Evolutionary conservation across 441 rosid species (phyloP).

Genomic region (Capsella rubella): DNA sequence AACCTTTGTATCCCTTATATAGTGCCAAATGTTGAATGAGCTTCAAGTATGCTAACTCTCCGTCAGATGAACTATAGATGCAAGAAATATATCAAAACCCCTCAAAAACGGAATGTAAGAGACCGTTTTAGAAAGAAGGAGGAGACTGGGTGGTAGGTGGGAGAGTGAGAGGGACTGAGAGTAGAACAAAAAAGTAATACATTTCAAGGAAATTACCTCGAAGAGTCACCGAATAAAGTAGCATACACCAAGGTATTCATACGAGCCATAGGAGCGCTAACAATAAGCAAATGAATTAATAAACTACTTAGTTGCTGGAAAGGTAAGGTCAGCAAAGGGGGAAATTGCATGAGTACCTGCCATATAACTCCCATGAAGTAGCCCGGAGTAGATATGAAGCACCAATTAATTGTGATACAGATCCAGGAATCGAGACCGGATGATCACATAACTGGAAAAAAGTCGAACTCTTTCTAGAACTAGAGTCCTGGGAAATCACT

Average conservation of each 20-base stretch:
- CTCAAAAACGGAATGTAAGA: constrained; percentile 7
- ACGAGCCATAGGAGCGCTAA: constrained; percentile 89
- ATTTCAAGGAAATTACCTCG: constrained; percentile 62
- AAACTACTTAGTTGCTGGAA: constrained; percentile 14
- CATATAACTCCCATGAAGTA: constrained; percentile 96
- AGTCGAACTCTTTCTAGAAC: constrained; percentile 55
- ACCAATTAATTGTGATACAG: constrained; percentile 83
- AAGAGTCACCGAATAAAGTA: constrained; percentile 76
- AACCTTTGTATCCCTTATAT: constrained; percentile 91
- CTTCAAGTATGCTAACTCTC: constrained; percentile 86
- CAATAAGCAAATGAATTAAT: constrained; percentile 31
- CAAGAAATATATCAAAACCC: constrained; percentile 41
- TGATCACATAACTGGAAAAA: constrained; percentile 70
- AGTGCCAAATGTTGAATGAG: constrained; percentile 92
- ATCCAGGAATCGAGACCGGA: constrained; percentile 84
- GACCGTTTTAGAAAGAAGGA: constrained; percentile 26
- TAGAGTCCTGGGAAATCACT: constrained; percentile 62
- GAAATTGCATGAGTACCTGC: constrained; percentile 61
- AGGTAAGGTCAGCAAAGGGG: constrained; percentile 1
- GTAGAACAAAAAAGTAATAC: constrained; percentile 11
- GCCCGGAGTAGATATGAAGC: constrained; percentile 92
- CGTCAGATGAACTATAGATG: constrained; percentile 77
- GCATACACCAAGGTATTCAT: constrained; percentile 82
- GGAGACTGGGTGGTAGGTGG: not conserved
- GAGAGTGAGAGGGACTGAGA: not conserved